Conservation (phyloP, 106 monocot genomes). For the Allium sativum region DNA sequence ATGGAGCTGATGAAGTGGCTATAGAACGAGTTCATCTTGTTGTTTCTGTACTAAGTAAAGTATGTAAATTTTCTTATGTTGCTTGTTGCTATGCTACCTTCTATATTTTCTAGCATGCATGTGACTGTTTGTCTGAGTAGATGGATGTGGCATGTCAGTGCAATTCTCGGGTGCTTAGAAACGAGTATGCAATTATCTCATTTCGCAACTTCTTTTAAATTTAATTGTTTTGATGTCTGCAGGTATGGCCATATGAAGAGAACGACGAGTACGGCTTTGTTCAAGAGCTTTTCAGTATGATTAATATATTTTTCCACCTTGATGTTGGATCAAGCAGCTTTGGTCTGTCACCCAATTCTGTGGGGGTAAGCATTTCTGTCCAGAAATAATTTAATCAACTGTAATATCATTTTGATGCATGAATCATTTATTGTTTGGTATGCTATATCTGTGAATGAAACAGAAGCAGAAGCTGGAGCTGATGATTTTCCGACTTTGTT, state of each 20-base stretch:
- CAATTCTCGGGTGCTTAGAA: too few species aligned
- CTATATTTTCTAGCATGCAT: not conserved
- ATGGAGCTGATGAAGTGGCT: slow-evolving; percentile 33
- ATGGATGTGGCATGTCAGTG: too few species aligned
- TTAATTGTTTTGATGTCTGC: not conserved
- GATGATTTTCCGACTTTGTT: slow-evolving; percentile 38
- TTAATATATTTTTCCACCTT: slow-evolving; percentile 43
- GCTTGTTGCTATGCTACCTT: not conserved
- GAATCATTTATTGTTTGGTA: slow-evolving; percentile 7
- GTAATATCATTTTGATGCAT: not conserved
- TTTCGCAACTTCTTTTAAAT: not conserved
- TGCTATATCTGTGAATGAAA: not conserved
- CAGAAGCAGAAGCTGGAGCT: slow-evolving; percentile 38
- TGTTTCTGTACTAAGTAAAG: slow-evolving; percentile 75
- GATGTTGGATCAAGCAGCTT: slow-evolving; percentile 28
- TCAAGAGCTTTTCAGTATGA: slow-evolving; percentile 55
- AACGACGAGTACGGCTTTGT: slow-evolving; percentile 65
- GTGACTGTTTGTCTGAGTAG: too few species aligned
- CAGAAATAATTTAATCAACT: not conserved
- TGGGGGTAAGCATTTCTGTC: slow-evolving; percentile 27
- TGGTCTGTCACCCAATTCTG: slow-evolving; percentile 19
- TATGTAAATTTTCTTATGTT: slow-evolving; percentile 5
- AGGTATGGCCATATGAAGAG: slow-evolving; percentile 99
- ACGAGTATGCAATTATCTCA: not conserved
- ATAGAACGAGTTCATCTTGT: slow-evolving; percentile 68